Conservation (phyloP, 371 early-diverging fungal genomes). For the Rhizopus stolonifer region DNA sequence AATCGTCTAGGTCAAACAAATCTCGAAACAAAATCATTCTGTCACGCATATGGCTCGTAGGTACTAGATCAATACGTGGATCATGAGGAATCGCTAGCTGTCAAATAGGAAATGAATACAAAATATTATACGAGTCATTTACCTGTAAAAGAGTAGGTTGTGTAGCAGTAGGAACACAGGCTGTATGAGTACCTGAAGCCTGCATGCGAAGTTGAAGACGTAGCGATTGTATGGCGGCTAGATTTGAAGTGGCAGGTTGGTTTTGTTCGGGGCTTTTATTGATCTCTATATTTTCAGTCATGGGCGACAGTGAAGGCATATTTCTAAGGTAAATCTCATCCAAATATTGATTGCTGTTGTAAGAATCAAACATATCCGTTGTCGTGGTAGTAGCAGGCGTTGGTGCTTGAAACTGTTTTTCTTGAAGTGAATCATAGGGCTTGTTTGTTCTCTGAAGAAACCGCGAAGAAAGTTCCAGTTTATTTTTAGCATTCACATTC, state of each 20-base stretch:
- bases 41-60: constrained; percentile 59
- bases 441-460: not conserved
- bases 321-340: not conserved
- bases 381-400: not conserved
- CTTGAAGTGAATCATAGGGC: not conserved
- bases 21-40: constrained; percentile 61
- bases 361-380: not conserved
- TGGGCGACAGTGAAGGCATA: constrained; percentile 24
- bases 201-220: constrained; percentile 41
- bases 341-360: not conserved
- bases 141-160: constrained; percentile 43
- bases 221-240: constrained; percentile 45
- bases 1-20: constrained; percentile 57
- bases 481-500: constrained; percentile 32
- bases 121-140: not conserved
- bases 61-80: constrained; percentile 59
- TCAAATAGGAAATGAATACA: not conserved
- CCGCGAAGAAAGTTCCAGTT: constrained; percentile 14
- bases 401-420: not conserved
- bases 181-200: constrained; percentile 30
- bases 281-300: constrained; percentile 2
- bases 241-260: constrained; percentile 31
- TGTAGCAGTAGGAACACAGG: constrained; percentile 30
- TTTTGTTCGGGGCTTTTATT: constrained; percentile 1
- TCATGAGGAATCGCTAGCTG: constrained; percentile 58